These are phyloP conservation scores for Penicillium sp. DNA, from an alignment of 2,329 filamentous ascomycete genomes.

Conservation along the genomic window DNA sequence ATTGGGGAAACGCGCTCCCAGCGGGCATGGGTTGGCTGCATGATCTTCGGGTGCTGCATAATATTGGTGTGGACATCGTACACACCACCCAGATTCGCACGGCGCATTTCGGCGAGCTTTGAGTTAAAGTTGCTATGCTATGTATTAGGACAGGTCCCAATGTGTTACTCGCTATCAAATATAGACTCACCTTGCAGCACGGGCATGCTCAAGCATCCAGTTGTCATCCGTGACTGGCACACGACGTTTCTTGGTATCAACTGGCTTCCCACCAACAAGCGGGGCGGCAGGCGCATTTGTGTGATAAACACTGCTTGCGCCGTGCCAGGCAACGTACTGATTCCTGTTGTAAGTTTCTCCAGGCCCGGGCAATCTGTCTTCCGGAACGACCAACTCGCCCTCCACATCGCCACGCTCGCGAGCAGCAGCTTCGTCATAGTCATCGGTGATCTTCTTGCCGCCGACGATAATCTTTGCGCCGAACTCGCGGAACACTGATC, in stretches of 20 bases:
- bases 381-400: constrained; percentile 86
- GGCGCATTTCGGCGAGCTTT: constrained; percentile 65
- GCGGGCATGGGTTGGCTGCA: constrained; percentile 83
- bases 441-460: constrained; percentile 79
- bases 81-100: constrained; percentile 68
- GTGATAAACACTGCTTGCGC: constrained; percentile 93
- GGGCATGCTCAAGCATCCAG: constrained; percentile 94
- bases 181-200: constrained; percentile 73
- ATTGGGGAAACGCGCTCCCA: constrained; percentile 67
- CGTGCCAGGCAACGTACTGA: constrained; percentile 98
- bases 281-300: constrained; percentile 75
- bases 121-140: constrained; percentile 75
- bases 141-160: constrained; percentile 14
- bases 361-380: constrained; percentile 71
- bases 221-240: constrained; percentile 89
- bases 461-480: constrained; percentile 92
- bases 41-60: constrained; percentile 81
- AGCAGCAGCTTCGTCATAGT: constrained; percentile 78
- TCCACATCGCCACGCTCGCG: constrained; percentile 76
- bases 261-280: constrained; percentile 67
- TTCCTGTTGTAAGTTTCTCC: constrained; percentile 97
- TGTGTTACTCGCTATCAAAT: neutral
- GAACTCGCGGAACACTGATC: constrained; percentile 96
- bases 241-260: constrained; percentile 76
- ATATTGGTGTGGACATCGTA: constrained; percentile 94